Evolutionary conservation across 345 rosid genomes (phyloP), one percentile per base, ranked within the genome.

Genomic region (Salix caprea): DNA sequence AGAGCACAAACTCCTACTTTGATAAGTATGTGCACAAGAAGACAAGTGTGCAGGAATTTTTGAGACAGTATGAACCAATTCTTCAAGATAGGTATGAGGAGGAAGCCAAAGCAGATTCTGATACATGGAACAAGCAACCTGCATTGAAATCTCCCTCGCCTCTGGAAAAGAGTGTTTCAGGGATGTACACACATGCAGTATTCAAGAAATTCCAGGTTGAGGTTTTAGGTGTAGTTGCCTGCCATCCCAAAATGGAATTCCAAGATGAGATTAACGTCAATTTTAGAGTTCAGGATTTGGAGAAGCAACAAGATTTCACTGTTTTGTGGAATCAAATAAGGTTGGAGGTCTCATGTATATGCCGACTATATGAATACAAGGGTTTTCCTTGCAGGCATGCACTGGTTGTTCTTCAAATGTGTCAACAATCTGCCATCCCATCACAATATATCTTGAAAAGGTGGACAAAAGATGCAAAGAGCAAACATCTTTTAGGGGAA

Each of bases 401-500:
- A 48, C 73, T 89, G 77, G 84, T 87, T 70, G 92, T 90, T 80
- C 94, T 90, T 69, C 94, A 90, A 74, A 87, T 87, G 74, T 85
- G 89, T 71, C 88, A 84, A 67, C 86, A 83, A 44, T 89, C 91
- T 13, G 74, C 84, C 67, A 85, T 90, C 71, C 92, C 94, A 39
- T 70, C 87, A 6, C 92, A 84, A 74, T 90, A 87, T 76, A 81
- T 90, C 78, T 77, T 89, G 82, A 90, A 89, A 72, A 81, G 94
- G 52, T 90, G 94, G 94, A 90, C 92, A n/a, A 90, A 89, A 82
- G 92, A 86, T 67, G 94, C 88, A 48, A 90, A 86, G 78, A 81
- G 76, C 84, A 81, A 83, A 75, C 85, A 84, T 48, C 70, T 85
- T 65, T 2, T 84, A 24, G 86, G 77, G 52, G 88, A 82, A 67